Evolutionary conservation across 1,139 yeast species (phyloP).

Genomic region (Protomyces macrosporus): DNA sequence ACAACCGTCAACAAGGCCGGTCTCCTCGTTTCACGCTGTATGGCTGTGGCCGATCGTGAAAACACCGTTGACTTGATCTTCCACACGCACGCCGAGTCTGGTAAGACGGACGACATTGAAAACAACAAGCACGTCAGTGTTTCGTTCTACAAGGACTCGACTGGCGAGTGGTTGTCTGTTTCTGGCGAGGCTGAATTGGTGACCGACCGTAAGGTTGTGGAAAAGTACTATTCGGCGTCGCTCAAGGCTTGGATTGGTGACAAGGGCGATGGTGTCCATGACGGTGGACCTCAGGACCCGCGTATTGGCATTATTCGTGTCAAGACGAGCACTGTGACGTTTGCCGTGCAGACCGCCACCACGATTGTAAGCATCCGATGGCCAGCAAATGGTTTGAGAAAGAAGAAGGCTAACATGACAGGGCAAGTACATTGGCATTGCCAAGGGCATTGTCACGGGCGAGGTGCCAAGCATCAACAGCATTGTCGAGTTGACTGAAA

Average conservation of each 20-base stretch:
- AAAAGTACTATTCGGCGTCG: constrained; percentile 48
- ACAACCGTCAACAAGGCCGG: constrained; percentile 26
- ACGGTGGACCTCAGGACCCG: constrained; percentile 36
- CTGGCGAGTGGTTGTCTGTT: constrained; percentile 78
- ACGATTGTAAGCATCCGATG: background rate
- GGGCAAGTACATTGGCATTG: constrained; percentile 1
- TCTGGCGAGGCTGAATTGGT: constrained; percentile 56
- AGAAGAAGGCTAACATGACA: background rate
- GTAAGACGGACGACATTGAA: constrained; percentile 32
- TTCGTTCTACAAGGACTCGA: constrained; percentile 72
- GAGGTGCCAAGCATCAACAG: constrained; percentile 23
- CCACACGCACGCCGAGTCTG: constrained; percentile 30
- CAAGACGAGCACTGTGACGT: constrained; percentile 30
- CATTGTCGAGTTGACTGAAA: constrained; percentile 21
- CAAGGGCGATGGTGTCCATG: constrained; percentile 26
- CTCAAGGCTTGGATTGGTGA: constrained; percentile 83
- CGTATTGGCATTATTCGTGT: constrained; percentile 33
- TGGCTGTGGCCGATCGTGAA: constrained; percentile 37
- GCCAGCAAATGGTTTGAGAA: too few species aligned
- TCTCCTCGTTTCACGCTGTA: constrained; percentile 35
- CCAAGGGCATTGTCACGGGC: constrained; percentile 26
- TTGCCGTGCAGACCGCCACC: constrained; percentile 25
- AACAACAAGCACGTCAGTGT: constrained; percentile 80
- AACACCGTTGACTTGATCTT: constrained; percentile 31
- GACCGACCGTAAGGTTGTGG: constrained; percentile 28